A percentile compares a stretch with the other conserved stretches of the same genome.
These are phyloP conservation scores for Cynanchum wilfordii DNA, from an alignment of 257 asterid species.

Conservation along the genomic window DNA sequence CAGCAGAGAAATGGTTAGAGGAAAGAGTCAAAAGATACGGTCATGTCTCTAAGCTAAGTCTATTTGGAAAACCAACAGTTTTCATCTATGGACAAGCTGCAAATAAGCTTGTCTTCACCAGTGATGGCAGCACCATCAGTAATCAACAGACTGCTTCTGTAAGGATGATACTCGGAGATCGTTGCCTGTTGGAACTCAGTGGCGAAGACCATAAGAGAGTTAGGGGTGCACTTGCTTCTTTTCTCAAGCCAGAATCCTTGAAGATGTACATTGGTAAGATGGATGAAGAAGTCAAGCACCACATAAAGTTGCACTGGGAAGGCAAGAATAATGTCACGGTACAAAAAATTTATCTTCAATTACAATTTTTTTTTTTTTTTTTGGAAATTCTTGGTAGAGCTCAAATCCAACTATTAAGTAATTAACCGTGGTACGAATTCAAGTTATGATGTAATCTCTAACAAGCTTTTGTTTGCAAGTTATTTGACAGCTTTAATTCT, in stretches of 20 bases:
- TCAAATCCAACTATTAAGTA: too few relatives aligned
- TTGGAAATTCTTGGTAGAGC: background rate
- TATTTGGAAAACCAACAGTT: constrained; percentile 65
- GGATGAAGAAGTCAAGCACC: constrained; percentile 50
- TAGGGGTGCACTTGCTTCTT: constrained; percentile 52
- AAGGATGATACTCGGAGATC: constrained; percentile 54
- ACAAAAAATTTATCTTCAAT: background rate
- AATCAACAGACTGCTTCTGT: constrained; percentile 53
- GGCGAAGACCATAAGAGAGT: constrained; percentile 66
- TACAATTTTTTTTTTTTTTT: background rate
- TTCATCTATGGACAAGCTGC: constrained; percentile 73
- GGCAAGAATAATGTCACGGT: constrained; percentile 54
- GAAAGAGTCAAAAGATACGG: constrained; percentile 51
- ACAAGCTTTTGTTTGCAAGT: too few relatives aligned
- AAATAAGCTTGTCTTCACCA: constrained; percentile 54
- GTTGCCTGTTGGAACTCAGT: constrained; percentile 49
- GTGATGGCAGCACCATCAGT: constrained; percentile 35
- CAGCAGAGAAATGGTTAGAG: constrained; percentile 56
- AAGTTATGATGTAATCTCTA: too few relatives aligned
- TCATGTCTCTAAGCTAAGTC: constrained; percentile 55
- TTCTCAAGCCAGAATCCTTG: constrained; percentile 56
- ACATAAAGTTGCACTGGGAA: constrained; percentile 49
- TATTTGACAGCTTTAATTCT: too few relatives aligned
- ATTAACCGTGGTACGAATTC: too few relatives aligned
- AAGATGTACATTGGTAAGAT: constrained; percentile 57